A percentile compares a stretch with the other conserved stretches of the same genome.
These are phyloP conservation scores for Linderniella brevidens DNA, from an alignment of 257 asterid species.

Conservation along the genomic window DNA sequence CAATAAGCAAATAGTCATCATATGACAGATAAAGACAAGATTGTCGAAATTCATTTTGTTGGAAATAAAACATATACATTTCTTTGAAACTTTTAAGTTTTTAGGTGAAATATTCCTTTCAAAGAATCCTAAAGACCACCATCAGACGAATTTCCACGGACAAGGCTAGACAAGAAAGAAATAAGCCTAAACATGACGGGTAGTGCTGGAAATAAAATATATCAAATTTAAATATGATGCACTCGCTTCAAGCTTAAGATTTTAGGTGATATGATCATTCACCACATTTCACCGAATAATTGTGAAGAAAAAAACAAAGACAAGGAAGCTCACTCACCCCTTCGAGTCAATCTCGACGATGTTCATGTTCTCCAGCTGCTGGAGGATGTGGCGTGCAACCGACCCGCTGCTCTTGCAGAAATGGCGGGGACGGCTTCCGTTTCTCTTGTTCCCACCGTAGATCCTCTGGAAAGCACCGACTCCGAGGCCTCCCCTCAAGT, in stretches of 20 bases:
- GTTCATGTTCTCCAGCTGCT: slow-evolving; percentile 63
- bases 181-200: too few species aligned
- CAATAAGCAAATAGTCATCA: not conserved
- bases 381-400: slow-evolving; percentile 79
- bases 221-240: too few species aligned
- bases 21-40: not conserved
- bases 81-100: not conserved
- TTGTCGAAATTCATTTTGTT: not conserved
- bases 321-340: slow-evolving; percentile 38
- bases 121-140: too few species aligned
- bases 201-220: too few species aligned
- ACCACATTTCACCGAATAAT: too few species aligned
- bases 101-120: too few species aligned
- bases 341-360: slow-evolving; percentile 57
- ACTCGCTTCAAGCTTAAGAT: too few species aligned
- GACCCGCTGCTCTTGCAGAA: slow-evolving; percentile 90
- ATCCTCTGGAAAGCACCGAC: slow-evolving; percentile 80
- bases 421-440: slow-evolving; percentile 80
- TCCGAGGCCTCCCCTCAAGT: slow-evolving; percentile 81
- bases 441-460: slow-evolving; percentile 97
- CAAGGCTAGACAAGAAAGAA: too few species aligned
- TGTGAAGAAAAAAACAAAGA: too few species aligned
- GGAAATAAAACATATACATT: not conserved
- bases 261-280: too few species aligned
- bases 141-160: too few species aligned